Conservation (phyloP, 305 asterid genomes). For the Withania somnifera region DNA sequence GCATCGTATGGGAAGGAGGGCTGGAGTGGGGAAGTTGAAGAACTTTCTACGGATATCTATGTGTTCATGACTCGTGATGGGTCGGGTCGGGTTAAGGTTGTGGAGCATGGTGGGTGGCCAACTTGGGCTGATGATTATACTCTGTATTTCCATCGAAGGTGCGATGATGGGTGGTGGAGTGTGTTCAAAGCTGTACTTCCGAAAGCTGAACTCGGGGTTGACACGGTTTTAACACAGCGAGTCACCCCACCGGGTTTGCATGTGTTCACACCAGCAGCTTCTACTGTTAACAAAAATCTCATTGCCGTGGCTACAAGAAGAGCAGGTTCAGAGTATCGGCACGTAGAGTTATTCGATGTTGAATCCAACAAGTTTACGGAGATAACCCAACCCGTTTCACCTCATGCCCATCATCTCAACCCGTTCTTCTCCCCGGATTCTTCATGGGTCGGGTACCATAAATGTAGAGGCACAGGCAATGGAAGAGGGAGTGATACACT, state of each 20-base stretch:
- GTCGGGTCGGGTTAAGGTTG: conserved; percentile 52
- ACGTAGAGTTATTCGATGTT: conserved; percentile 54
- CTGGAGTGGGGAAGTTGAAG: conserved; percentile 77
- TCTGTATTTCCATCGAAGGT: conserved; percentile 61
- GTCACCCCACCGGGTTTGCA: conserved; percentile 85
- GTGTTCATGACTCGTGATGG: conserved; percentile 61
- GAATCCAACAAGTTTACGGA: conserved; percentile 22
- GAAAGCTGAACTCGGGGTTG: conserved; percentile 8
- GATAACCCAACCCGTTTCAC: conserved; percentile 41
- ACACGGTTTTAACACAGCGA: conserved; percentile 39
- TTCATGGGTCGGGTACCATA: conserved; percentile 56
- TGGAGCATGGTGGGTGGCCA: conserved; percentile 95
- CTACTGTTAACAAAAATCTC: conserved; percentile 32
- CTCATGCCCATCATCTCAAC: conserved; percentile 55
- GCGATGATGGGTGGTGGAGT: conserved; percentile 91
- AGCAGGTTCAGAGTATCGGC: conserved; percentile 52
- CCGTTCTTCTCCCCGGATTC: conserved; percentile 69
- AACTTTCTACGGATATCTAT: conserved; percentile 61
- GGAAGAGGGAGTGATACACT: conserved; percentile 22
- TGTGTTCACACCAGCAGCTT: conserved; percentile 84
- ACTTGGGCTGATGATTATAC: conserved; percentile 70
- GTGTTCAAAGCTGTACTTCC: conserved; percentile 46
- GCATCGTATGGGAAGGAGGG: conserved; percentile 65
- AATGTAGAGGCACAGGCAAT: conserved; percentile 45
- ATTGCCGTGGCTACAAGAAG: conserved; percentile 78